These are phyloP conservation scores for Casuarina glauca DNA, from an alignment of 306 rosid species.

Conservation along the genomic window DNA sequence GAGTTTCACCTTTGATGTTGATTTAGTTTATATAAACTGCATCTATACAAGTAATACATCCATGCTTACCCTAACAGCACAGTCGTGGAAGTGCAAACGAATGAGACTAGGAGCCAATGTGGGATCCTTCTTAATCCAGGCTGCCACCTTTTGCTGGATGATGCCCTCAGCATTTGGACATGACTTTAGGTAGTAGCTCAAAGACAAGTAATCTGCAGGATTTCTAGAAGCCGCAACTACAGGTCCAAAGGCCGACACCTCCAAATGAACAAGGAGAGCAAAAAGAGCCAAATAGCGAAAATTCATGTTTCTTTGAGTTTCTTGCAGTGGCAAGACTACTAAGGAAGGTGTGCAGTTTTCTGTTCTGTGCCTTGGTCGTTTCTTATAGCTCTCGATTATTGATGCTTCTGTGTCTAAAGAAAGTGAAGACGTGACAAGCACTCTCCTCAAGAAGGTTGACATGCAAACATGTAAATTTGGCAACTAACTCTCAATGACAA, in stretches of 20 bases:
- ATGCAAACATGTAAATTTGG: constrained; percentile 42
- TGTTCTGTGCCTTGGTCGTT: background rate
- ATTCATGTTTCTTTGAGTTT: constrained; percentile 41
- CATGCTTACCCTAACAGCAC: constrained; percentile 63
- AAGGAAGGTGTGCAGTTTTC: background rate
- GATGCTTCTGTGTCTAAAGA: constrained; percentile 8
- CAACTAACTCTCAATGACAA: background rate
- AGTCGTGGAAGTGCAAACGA: constrained; percentile 84
- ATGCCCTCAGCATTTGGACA: constrained; percentile 76
- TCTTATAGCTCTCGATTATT: background rate
- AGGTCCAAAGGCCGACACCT: constrained; percentile 16
- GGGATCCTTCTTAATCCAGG: constrained; percentile 64
- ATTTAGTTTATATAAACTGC: background rate
- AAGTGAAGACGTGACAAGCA: constrained; percentile 51
- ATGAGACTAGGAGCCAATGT: constrained; percentile 73
- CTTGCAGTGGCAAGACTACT: background rate
- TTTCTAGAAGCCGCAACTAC: background rate
- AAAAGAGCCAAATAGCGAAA: constrained; percentile 19
- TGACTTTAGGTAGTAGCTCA: constrained; percentile 40
- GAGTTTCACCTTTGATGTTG: background rate
- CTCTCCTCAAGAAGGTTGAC: constrained; percentile 31
- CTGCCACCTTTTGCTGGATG: constrained; percentile 52
- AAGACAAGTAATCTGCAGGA: constrained; percentile 47
- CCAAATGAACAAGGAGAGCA: constrained; percentile 37
- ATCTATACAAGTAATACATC: background rate